phyloP scores from a whole-genome alignment of 2,329 filamentous ascomycete genomes.

The Botryosphaeria agaves region DNA sequence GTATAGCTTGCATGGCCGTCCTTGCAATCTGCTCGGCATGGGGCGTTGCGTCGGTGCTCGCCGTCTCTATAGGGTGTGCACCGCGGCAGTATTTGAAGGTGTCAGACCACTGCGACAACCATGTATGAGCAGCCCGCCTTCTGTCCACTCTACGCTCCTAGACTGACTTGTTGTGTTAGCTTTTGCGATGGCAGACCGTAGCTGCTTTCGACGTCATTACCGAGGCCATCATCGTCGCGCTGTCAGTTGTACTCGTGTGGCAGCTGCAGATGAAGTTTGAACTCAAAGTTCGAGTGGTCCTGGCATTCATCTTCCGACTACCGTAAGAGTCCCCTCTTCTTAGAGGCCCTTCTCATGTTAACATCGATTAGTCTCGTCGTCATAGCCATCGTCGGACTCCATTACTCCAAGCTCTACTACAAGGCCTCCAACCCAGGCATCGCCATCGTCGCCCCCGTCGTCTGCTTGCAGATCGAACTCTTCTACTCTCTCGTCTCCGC shows the following conservation, averaged over 20 bases:
- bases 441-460: constrained; percentile 13
- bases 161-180: constrained; percentile 1
- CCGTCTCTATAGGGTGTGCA: constrained; percentile 12
- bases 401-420: constrained; percentile 13
- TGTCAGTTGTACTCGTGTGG: constrained; percentile 18
- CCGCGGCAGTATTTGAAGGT: no score
- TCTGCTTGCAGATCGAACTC: constrained; percentile 20
- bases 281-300: constrained; percentile 17
- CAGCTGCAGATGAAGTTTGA: constrained; percentile 17
- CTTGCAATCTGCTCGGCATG: constrained; percentile 8
- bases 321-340: constrained; percentile 10
- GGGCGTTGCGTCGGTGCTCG: constrained; percentile 12
- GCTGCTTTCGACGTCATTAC: constrained; percentile 21
- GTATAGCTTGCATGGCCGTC: constrained; percentile 4
- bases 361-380: constrained; percentile 15
- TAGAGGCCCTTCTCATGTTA: no score
- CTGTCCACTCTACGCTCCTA: neutral
- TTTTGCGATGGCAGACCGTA: constrained; percentile 18
- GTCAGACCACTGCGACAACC: no score
- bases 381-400: constrained; percentile 17
- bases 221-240: constrained; percentile 13
- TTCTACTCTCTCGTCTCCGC: constrained; percentile 23
- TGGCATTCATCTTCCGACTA: constrained; percentile 19
- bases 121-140: no score
- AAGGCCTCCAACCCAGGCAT: constrained; percentile 14